phyloP scores from a whole-genome alignment of 1,284 basidiomycete genomes.

The Tranzscheliella williamsii region DNA sequence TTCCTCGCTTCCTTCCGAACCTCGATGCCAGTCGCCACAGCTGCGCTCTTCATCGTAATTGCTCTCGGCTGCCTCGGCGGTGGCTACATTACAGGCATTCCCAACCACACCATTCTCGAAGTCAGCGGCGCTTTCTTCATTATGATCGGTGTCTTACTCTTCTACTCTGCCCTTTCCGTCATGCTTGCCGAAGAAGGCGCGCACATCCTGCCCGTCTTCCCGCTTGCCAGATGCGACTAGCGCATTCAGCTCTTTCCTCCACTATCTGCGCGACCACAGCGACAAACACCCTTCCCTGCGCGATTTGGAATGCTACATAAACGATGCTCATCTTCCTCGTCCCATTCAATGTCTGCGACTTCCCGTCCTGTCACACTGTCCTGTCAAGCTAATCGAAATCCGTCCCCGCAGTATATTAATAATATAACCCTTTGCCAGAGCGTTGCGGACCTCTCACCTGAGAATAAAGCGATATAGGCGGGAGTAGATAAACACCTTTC shows the following conservation, averaged over 20 bases:
- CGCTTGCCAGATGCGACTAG: slow-evolving; percentile 31
- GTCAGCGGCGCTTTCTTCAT: slow-evolving; percentile 39
- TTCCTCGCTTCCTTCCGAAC: slow-evolving; percentile 36
- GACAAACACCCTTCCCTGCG: too few relatives aligned
- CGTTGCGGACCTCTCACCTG: too few relatives aligned
- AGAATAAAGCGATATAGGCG: too few relatives aligned
- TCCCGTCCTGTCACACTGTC: too few relatives aligned
- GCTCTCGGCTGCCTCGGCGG: slow-evolving; percentile 27
- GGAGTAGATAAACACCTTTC: too few relatives aligned
- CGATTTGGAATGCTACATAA: too few relatives aligned
- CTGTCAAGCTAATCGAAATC: too few relatives aligned
- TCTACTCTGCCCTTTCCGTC: slow-evolving; percentile 28
- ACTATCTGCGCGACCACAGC: not conserved
- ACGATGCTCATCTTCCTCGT: too few relatives aligned
- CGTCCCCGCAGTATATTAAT: too few relatives aligned
- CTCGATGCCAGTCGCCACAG: slow-evolving; percentile 11
- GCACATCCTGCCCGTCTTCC: slow-evolving; percentile 39
- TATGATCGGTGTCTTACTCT: slow-evolving; percentile 21
- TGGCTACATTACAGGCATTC: slow-evolving; percentile 14
- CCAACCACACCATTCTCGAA: slow-evolving; percentile 11
- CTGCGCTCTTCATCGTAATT: slow-evolving; percentile 28
- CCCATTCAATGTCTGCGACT: too few relatives aligned
- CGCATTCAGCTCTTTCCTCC: not conserved
- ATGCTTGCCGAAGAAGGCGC: slow-evolving; percentile 41
- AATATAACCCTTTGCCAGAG: too few relatives aligned